Conservation (phyloP, 352 stramenopile species). For the Pythium angustatum region DNA sequence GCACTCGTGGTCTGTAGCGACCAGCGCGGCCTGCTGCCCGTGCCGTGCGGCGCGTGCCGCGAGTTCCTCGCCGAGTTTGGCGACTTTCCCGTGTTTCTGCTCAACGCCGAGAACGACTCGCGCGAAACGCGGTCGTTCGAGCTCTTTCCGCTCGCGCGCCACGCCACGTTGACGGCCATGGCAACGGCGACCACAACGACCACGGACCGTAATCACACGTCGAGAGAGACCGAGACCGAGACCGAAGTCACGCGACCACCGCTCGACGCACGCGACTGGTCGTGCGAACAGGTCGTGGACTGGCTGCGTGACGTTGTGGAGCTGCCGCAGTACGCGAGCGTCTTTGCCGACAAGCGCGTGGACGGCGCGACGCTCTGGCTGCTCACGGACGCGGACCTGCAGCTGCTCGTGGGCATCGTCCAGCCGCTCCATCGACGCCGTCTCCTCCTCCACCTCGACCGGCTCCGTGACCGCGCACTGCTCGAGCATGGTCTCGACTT, state of each 20-base stretch:
- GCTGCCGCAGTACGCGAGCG: conserved; percentile 48
- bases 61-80: conserved; percentile 68
- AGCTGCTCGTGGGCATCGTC: conserved; percentile 59
- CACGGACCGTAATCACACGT: not conserved
- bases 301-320: conserved; percentile 57
- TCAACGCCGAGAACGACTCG: conserved; percentile 48
- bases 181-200: not conserved
- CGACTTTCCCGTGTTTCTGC: conserved; percentile 75
- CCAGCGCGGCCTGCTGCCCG: conserved; percentile 45
- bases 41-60: conserved; percentile 65
- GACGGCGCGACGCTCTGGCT: conserved; percentile 69
- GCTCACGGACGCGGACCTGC: conserved; percentile 57
- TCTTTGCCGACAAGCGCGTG: conserved; percentile 56
- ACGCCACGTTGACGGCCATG: conserved; percentile 28
- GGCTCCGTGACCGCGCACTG: conserved; percentile 60
- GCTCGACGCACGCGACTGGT: conserved; percentile 64
- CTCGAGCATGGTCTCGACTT: conserved; percentile 64
- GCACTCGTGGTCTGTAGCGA: conserved; percentile 67
- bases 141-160: conserved; percentile 55
- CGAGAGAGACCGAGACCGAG: not conserved
- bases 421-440: conserved; percentile 61
- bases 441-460: conserved; percentile 58
- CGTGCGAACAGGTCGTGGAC: conserved; percentile 41
- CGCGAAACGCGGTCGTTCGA: conserved; percentile 58
- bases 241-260: too few relatives aligned